Conservation (phyloP, 192 early-diverging fungal genomes). For the Umbelopsis sp. region DNA sequence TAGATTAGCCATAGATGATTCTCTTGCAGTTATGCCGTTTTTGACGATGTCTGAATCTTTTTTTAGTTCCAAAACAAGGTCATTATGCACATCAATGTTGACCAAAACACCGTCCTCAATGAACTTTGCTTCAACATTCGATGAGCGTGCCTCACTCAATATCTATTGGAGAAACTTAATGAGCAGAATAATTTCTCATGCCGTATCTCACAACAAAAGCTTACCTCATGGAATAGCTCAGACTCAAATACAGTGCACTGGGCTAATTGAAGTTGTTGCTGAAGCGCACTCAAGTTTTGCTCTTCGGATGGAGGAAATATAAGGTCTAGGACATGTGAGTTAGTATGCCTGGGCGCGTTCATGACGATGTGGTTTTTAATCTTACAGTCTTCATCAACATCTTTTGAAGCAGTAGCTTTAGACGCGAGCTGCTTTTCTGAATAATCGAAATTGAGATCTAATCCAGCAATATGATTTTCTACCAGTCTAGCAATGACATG, state of each 20-base stretch:
- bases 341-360: not conserved
- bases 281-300: slow-evolving; percentile 15
- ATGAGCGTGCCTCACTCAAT: slow-evolving; percentile 33
- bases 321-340: not conserved
- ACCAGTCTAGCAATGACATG: slow-evolving; percentile 12
- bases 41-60: slow-evolving; percentile 2
- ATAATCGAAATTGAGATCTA: slow-evolving; percentile 17
- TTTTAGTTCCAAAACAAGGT: slow-evolving; percentile 21
- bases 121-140: slow-evolving; percentile 28
- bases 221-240: slow-evolving; percentile 49
- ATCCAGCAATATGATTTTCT: slow-evolving; percentile 11
- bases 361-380: no score
- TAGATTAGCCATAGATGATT: not conserved
- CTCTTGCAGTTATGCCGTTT: not conserved
- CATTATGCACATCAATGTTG: slow-evolving; percentile 34
- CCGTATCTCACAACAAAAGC: no score
- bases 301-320: not conserved
- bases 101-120: slow-evolving; percentile 34
- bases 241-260: slow-evolving; percentile 51
- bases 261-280: slow-evolving; percentile 44
- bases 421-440: slow-evolving; percentile 5
- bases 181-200: not conserved
- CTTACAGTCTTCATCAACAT: slow-evolving; percentile 17
- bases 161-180: slow-evolving; percentile 21
- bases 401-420: not conserved